A percentile compares a stretch with the other conserved stretches of the same genome.
These are phyloP conservation scores for Fonsecaea monophora DNA, from an alignment of 2,329 filamentous ascomycete genomes.

Conservation along the genomic window DNA sequence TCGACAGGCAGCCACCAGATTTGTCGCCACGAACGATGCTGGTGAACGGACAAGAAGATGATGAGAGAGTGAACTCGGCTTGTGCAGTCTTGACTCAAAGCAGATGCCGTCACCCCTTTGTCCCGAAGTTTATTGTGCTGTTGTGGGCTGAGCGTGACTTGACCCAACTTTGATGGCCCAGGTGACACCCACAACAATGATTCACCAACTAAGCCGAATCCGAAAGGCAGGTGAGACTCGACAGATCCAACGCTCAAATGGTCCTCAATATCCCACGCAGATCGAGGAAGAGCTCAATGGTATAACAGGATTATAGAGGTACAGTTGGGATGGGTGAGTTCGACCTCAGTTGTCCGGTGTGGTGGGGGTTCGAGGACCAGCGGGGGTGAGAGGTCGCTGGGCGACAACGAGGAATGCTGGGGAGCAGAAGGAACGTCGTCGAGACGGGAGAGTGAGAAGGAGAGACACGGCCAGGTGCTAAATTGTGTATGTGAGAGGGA, in stretches of 20 bases:
- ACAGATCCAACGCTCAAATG: slow-evolving; percentile 14
- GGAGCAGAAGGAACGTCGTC: slow-evolving; percentile 34
- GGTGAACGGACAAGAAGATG: slow-evolving; percentile 20
- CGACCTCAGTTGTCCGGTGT: slow-evolving; percentile 23
- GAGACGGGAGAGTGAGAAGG: slow-evolving; percentile 31
- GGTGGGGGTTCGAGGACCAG: slow-evolving; percentile 24
- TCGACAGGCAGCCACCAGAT: slow-evolving; percentile 32
- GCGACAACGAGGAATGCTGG: slow-evolving; percentile 34
- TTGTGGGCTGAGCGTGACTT: slow-evolving; percentile 16
- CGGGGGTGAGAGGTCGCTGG: slow-evolving; percentile 29
- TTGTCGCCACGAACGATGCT: slow-evolving; percentile 21
- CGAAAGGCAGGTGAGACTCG: slow-evolving; percentile 13
- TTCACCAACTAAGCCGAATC: slow-evolving; percentile 22
- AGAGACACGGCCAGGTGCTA: slow-evolving; percentile 36
- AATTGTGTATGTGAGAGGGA: slow-evolving; percentile 20
- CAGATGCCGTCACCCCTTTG: slow-evolving; percentile 27
- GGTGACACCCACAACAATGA: slow-evolving; percentile 30
- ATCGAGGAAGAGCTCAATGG: slow-evolving; percentile 27
- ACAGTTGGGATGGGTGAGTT: slow-evolving; percentile 20
- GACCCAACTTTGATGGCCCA: slow-evolving; percentile 13
- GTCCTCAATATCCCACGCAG: slow-evolving; percentile 17
- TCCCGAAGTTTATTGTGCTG: slow-evolving; percentile 26
- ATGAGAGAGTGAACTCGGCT: slow-evolving; percentile 20
- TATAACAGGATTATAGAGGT: slow-evolving; percentile 34
- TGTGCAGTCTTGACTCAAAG: slow-evolving; percentile 25